phyloP scores from a whole-genome alignment of 768 basidiomycete species.

The Punctularia strigosozonata region DNA sequence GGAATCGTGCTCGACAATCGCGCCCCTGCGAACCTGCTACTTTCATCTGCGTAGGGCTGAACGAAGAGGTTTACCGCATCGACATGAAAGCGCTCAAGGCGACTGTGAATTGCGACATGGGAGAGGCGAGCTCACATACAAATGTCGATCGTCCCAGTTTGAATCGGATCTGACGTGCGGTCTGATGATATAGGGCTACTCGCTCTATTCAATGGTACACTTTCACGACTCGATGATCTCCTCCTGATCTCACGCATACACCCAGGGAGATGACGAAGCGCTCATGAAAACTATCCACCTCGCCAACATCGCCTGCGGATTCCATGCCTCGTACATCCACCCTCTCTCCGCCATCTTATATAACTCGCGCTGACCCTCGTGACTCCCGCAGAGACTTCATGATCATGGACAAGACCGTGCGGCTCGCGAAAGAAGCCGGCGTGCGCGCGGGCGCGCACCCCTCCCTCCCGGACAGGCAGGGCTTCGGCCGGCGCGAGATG shows the following conservation, averaged over 20 bases:
- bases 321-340: neutral
- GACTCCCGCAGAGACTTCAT: conserved; percentile 41
- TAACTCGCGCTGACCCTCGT: neutral
- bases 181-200: conserved; percentile 30
- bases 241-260: neutral
- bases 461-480: conserved; percentile 49
- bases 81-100: conserved; percentile 17
- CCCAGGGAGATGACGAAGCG: conserved; percentile 36
- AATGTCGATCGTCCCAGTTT: neutral
- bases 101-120: conserved; percentile 45
- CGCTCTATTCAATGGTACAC: conserved; percentile 33
- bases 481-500: conserved; percentile 59
- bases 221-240: neutral
- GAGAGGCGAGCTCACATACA: conserved; percentile 27
- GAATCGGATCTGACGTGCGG: neutral
- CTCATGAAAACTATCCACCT: conserved; percentile 47
- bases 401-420: conserved; percentile 53
- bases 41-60: no score
- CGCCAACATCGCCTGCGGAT: conserved; percentile 30
- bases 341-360: neutral
- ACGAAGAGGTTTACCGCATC: no score
- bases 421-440: conserved; percentile 39
- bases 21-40: no score
- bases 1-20: no score
- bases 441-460: conserved; percentile 61